Evolutionary conservation across 2,329 filamentous ascomycete species (phyloP).

Genomic region (Chalara sp.): DNA sequence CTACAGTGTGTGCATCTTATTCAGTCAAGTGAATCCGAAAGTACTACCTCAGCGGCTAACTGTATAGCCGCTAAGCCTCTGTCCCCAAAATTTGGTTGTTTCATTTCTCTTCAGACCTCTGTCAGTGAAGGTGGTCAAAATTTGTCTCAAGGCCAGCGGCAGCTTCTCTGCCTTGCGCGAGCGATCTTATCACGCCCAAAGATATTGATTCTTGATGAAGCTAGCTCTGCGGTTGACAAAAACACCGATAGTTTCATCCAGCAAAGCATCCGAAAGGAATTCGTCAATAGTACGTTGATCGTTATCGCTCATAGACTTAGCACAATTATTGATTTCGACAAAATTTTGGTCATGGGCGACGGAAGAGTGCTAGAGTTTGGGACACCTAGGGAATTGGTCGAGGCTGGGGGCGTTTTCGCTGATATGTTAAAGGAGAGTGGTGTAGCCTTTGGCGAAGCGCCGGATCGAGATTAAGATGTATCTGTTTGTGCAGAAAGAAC

Average conservation of each 20-base stretch:
- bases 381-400: conserved; percentile 47
- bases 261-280: conserved; percentile 65
- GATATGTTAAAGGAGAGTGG: conserved; percentile 16
- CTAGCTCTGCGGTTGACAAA: conserved; percentile 72
- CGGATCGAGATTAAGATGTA: too few relatives aligned
- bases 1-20: conserved; percentile 62
- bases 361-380: conserved; percentile 62
- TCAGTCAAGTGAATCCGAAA: background rate
- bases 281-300: conserved; percentile 58
- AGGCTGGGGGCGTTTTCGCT: conserved; percentile 13
- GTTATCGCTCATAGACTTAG: conserved; percentile 70
- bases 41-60: conserved; percentile 29
- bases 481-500: too few relatives aligned
- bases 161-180: conserved; percentile 84
- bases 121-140: conserved; percentile 58
- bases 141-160: conserved; percentile 68
- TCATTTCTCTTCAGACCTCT: conserved; percentile 42
- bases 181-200: conserved; percentile 77
- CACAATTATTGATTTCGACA: conserved; percentile 70
- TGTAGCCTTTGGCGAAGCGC: too few relatives aligned
- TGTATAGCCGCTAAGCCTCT: conserved; percentile 46
- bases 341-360: conserved; percentile 62
- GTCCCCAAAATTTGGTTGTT: conserved; percentile 10
- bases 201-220: conserved; percentile 94
- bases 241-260: conserved; percentile 67